Percentiles rank a stretch among this genome's conserved stretches.
Evolutionary conservation across 2,329 filamentous ascomycete species (phyloP).

Genomic region (Curvularia sp.): DNA sequence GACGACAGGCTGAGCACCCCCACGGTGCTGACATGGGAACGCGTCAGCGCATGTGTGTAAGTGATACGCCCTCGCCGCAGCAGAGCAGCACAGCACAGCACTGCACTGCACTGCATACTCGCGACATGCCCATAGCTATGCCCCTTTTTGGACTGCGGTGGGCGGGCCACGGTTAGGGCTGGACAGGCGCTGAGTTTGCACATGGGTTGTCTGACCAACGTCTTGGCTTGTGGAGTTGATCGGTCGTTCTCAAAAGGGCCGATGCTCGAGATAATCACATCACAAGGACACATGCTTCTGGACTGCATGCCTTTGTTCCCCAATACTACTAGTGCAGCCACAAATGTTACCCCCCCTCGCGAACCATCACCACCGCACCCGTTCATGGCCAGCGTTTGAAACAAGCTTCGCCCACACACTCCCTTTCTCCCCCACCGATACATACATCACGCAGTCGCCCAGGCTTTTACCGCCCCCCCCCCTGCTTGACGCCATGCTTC

Average conservation of each 20-base stretch:
- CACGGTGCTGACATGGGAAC: background rate
- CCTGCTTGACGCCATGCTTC: background rate
- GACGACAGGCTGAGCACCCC: slow-evolving; percentile 1
- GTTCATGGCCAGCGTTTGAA: background rate
- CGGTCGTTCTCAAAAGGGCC: slow-evolving; percentile 5
- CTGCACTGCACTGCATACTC: too few relatives aligned
- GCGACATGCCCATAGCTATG: background rate
- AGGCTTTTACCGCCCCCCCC: background rate
- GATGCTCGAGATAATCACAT: background rate
- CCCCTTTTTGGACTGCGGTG: background rate
- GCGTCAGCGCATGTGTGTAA: too few relatives aligned
- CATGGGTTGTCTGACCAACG: slow-evolving; percentile 4
- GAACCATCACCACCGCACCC: background rate
- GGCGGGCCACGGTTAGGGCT: background rate
- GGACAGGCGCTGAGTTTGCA: slow-evolving; percentile 2
- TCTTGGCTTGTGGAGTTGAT: background rate
- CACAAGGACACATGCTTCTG: background rate
- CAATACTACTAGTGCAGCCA: background rate
- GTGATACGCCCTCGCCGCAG: too few relatives aligned
- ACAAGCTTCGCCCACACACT: background rate
- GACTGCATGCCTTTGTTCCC: slow-evolving; percentile 2
- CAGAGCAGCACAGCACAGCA: too few relatives aligned
- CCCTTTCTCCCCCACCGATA: background rate
- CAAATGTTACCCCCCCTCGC: slow-evolving; percentile 2
- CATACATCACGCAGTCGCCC: background rate